Conservation (phyloP, 2,329 filamentous ascomycete species). For the Trichocomaceae sp. region DNA sequence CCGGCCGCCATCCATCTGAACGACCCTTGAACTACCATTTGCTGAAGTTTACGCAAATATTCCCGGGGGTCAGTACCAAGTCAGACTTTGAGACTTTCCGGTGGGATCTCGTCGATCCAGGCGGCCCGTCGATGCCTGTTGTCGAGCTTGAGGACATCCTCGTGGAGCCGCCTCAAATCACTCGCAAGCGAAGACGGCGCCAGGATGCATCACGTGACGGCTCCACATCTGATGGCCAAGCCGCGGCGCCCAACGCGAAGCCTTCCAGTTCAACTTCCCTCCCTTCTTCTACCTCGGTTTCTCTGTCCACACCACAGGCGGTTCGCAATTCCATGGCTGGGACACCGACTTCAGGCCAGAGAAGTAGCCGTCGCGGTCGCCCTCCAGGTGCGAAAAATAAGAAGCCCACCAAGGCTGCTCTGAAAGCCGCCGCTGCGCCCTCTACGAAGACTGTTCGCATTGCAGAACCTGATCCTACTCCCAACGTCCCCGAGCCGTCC, state of each 20-base stretch:
- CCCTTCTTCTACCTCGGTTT: neutral
- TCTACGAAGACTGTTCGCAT: slow-evolving; percentile 7
- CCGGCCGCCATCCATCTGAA: slow-evolving; percentile 56
- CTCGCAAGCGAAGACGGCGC: slow-evolving; percentile 9
- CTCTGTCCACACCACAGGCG: slow-evolving; percentile 5
- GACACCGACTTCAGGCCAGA: slow-evolving; percentile 5
- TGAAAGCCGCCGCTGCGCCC: neutral
- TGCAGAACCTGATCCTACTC: slow-evolving; percentile 15
- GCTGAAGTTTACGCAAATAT: slow-evolving; percentile 38
- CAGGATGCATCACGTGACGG: slow-evolving; percentile 10
- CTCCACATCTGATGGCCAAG: slow-evolving; percentile 6
- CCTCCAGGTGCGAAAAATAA: slow-evolving; percentile 28
- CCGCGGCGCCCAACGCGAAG: neutral
- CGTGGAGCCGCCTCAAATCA: slow-evolving; percentile 17
- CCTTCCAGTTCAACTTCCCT: no score
- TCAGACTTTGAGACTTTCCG: slow-evolving; percentile 53
- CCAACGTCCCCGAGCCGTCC: slow-evolving; percentile 14
- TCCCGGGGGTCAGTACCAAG: slow-evolving; percentile 38
- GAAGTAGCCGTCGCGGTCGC: slow-evolving; percentile 20
- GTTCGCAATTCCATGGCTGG: slow-evolving; percentile 8
- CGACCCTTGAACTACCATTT: slow-evolving; percentile 55
- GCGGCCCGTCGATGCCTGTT: slow-evolving; percentile 35
- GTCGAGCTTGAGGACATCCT: slow-evolving; percentile 22
- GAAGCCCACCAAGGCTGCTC: slow-evolving; percentile 14
- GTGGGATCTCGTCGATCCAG: slow-evolving; percentile 58